phyloP scores from a whole-genome alignment of 331 rosid species.

The Saraca asoca region DNA sequence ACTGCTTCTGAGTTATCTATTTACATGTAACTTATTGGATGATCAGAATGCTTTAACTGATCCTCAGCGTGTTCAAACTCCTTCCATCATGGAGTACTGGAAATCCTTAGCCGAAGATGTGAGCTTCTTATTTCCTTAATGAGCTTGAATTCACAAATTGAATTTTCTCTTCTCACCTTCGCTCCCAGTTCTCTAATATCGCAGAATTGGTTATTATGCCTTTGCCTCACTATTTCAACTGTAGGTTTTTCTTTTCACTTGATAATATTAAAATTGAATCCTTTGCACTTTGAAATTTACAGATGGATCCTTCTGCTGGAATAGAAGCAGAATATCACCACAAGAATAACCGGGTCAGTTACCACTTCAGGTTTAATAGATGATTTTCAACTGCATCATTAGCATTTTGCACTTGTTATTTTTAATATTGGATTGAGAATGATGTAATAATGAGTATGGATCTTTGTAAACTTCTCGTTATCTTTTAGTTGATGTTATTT shows the following conservation, averaged over 20 bases:
- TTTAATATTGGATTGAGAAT: not conserved
- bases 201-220: conserved; percentile 9
- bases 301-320: conserved; percentile 93
- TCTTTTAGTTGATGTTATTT: too few species aligned
- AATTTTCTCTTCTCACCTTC: conserved; percentile 12
- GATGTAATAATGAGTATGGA: not conserved
- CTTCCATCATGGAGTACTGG: conserved; percentile 87
- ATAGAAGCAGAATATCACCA: conserved; percentile 91
- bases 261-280: conserved; percentile 19
- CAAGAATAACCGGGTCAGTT: conserved; percentile 75
- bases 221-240: conserved; percentile 16
- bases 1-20: conserved; percentile 1
- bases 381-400: not conserved
- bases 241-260: not conserved
- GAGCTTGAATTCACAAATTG: conserved; percentile 13
- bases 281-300: conserved; percentile 37
- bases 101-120: conserved; percentile 96
- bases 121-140: conserved; percentile 43
- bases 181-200: conserved; percentile 4
- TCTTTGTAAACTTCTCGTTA: not conserved
- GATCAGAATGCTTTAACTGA: conserved; percentile 82
- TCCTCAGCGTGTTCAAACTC: conserved; percentile 93
- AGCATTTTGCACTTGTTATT: not conserved
- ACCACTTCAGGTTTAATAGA: conserved; percentile 3
- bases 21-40: conserved; percentile 35